Base-by-base conservation (phyloP, 2,329 filamentous ascomycete genomes). In the Talaromyces rugulosus region DNA sequence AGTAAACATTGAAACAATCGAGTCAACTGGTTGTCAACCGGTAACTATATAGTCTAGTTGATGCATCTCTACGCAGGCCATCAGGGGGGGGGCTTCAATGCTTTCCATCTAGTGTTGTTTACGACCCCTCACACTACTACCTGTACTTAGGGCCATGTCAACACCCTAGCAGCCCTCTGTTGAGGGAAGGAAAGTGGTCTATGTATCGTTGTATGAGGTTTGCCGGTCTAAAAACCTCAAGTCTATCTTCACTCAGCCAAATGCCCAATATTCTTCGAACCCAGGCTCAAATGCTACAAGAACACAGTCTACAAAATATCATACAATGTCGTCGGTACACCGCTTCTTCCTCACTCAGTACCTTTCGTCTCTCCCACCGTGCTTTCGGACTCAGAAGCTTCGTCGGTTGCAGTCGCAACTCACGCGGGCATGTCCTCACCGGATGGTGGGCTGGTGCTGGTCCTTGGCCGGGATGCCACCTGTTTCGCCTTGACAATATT, bases 401-500 rank as follows among this genome's bases (percentile, higher is more conserved):
- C 23, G 23, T 23, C 2, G 23, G 23, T 23, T 23, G 23, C 23
- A n/a, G 42, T 16, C 42, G 16, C n/a, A 47, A 47, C 16, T 47
- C 42, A 47, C n/a, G 42, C 42, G 16, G 42, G 16, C 9, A 47
- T 47, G 16, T 16, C 42, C 42, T 47, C 42, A 8, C 42, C 42
- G 8, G 30, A 55, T 58, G 27, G 53, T 33, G 30, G 47, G 47
- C 8, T 36, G 50, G 23, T 58, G 9, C 5, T 27, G 34, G 36
- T 62, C 34, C 36, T 58, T 36, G 60, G 54, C 30, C 23, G 27
- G 23, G 23, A 23, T 23, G 2, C 23, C 23, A 23, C 23, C 23
- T 53, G 33, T 65, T 80, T 80, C 11, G 70, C 69, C 51, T 75
- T 69, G 36, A 78, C 72, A 36, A 79, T 60, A 56, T 84, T 83